Base-by-base conservation (phyloP, 257 asterid genomes). In the Plantago elongata region DNA sequence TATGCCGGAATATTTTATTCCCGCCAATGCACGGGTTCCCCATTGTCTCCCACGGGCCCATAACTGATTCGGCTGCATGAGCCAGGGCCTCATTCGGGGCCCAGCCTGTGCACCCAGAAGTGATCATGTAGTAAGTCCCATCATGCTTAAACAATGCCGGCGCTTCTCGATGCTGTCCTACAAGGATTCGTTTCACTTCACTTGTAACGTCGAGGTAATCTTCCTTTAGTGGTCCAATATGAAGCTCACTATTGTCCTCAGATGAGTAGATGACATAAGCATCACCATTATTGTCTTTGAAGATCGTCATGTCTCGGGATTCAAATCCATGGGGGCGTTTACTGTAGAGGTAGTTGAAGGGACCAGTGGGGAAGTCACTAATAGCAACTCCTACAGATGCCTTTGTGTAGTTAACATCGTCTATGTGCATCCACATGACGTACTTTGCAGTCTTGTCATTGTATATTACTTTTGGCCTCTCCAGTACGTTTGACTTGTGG, bases 1-100 rank as follows among this genome's bases (percentile, higher is more conserved):
- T 79, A 12, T 14, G 70, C 29, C 83, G 74, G 42, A 72, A 81
- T 14, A 84, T 51, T 40, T 82, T 78, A 75, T 84, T 88, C 9
- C 96, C 99, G n/a, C 99, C 97, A n/a, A 93, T 51, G 71, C 97
- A 90, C 0, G 99, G 99, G 72, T 81, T 90, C 61, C 96, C 97
- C 72, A 93, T 67, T 5, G 83, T 84, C 81, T 90, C 95, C 99
- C 99, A 93, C 0, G 87, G 87, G 50, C 99, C 99, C 96, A 90
- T 83, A 13, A 93, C 66, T 12, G 97, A 85, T 47, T 85, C 96
- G 7, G 99, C 82, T n/a, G 95, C 96, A 38, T 93, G 97, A 4
- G 85, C 94, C 16, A 80, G 75, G 4, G 99, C 99, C 81, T 83
- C 84, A 10, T 93, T 93, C 34, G 99, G 97, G 17, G 95, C 95